These are phyloP conservation scores for Papiliotrema laurentii DNA, from an alignment of 1,284 basidiomycete species.

Conservation along the genomic window DNA sequence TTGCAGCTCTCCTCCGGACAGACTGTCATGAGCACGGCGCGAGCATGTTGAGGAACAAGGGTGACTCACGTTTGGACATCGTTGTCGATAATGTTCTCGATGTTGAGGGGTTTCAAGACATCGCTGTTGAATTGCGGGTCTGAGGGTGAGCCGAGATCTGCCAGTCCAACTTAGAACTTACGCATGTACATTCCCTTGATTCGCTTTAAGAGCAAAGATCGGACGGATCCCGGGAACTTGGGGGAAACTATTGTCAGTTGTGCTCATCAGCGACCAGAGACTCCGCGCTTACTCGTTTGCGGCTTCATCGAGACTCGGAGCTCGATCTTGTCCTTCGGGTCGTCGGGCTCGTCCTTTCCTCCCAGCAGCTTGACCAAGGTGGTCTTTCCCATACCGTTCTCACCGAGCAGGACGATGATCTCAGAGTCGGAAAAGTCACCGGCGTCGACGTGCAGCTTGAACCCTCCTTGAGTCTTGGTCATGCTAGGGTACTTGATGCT, in stretches of 20 bases:
- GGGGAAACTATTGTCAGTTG: slow-evolving; percentile 65
- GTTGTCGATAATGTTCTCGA: slow-evolving; percentile 91
- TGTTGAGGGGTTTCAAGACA: slow-evolving; percentile 87
- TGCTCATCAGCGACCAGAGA: neutral
- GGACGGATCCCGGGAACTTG: slow-evolving; percentile 88
- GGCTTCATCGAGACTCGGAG: slow-evolving; percentile 86
- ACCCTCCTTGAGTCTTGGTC: slow-evolving; percentile 88
- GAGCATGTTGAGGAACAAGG: neutral
- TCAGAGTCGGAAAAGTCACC: slow-evolving; percentile 93
- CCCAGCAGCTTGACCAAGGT: slow-evolving; percentile 91
- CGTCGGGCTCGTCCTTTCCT: slow-evolving; percentile 77
- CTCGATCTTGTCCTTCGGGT: slow-evolving; percentile 68
- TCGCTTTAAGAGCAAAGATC: slow-evolving; percentile 85
- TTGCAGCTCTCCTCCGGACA: slow-evolving; percentile 95
- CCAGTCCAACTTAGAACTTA: slow-evolving; percentile 11
- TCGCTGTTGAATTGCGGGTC: slow-evolving; percentile 94
- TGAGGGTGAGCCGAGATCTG: slow-evolving; percentile 7
- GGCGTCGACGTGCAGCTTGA: slow-evolving; percentile 84
- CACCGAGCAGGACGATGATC: slow-evolving; percentile 94
- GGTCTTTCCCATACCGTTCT: slow-evolving; percentile 97
- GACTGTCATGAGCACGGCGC: slow-evolving; percentile 18
- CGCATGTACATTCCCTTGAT: slow-evolving; percentile 91
- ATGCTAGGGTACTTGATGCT: slow-evolving; percentile 86
- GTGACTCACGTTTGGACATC: slow-evolving; percentile 71
- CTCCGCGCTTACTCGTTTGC: slow-evolving; percentile 53